Evolutionary conservation across 1,139 yeast species (phyloP).

Genomic region (Arxiozyma heterogenica): DNA sequence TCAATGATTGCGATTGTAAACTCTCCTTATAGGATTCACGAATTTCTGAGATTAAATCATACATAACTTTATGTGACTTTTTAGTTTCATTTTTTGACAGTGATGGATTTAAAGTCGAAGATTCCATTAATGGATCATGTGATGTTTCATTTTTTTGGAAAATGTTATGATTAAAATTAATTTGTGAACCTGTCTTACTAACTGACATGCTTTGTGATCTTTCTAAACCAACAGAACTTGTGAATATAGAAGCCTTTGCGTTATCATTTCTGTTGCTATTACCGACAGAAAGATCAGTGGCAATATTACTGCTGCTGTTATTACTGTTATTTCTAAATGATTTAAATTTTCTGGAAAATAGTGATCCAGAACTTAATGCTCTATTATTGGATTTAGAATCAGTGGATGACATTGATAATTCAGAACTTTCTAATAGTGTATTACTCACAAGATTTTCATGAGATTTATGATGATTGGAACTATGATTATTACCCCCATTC

Average conservation of each 20-base stretch:
- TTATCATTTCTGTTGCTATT: neutral
- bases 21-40: slow-evolving; percentile 21
- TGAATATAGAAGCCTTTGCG: neutral
- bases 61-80: slow-evolving; percentile 13
- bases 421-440: neutral
- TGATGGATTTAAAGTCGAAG: neutral
- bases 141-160: neutral
- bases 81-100: neutral
- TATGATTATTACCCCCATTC: neutral
- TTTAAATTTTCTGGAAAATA: slow-evolving; percentile 22
- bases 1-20: slow-evolving; percentile 14
- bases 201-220: slow-evolving; percentile 1
- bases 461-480: neutral
- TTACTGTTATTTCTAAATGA: slow-evolving; percentile 13
- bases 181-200: neutral
- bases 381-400: slow-evolving; percentile 7
- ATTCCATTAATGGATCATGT: neutral
- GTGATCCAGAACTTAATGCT: slow-evolving; percentile 24
- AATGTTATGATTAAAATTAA: neutral
- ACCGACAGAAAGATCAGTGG: neutral
- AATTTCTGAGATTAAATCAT: slow-evolving; percentile 19
- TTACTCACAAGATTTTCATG: neutral
- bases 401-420: neutral
- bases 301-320: neutral
- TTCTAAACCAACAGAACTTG: slow-evolving; percentile 2